Conservation (phyloP, 1,284 basidiomycete genomes). For the Farysia itapuensis region DNA sequence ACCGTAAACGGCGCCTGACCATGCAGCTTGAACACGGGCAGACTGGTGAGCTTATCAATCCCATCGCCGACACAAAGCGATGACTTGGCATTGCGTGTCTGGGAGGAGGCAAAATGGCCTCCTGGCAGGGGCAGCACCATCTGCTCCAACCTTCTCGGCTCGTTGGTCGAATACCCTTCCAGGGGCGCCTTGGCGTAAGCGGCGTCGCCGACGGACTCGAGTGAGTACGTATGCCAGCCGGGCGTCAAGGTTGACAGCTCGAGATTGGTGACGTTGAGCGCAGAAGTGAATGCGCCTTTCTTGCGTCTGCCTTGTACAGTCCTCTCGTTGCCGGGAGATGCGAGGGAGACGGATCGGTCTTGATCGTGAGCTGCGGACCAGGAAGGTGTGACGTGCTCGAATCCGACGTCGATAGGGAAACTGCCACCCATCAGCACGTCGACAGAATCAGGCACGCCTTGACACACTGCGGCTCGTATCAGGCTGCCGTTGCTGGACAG, state of each 20-base stretch:
- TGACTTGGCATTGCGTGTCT: constrained; percentile 64
- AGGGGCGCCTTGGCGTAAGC: constrained; percentile 64
- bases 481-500: constrained; percentile 35
- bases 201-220: constrained; percentile 82
- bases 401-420: constrained; percentile 49
- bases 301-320: constrained; percentile 25
- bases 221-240: constrained; percentile 82
- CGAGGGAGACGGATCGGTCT: constrained; percentile 19
- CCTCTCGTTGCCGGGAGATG: constrained; percentile 47
- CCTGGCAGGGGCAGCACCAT: constrained; percentile 43
- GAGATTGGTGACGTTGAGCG: constrained; percentile 77
- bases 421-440: constrained; percentile 76
- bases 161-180: constrained; percentile 66
- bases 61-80: constrained; percentile 66
- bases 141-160: constrained; percentile 43
- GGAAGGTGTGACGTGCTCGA: constrained; percentile 28
- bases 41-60: constrained; percentile 15
- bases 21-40: constrained; percentile 62
- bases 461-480: constrained; percentile 76
- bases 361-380: constrained; percentile 21
- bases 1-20: constrained; percentile 88
- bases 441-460: constrained; percentile 75
- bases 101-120: constrained; percentile 17
- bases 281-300: constrained; percentile 72
- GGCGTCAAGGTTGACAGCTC: constrained; percentile 77